A percentile compares a stretch with the other conserved stretches of the same genome.
Evolutionary conservation across 148 eudicot species (phyloP).

Genomic region (Cornus suecica): DNA sequence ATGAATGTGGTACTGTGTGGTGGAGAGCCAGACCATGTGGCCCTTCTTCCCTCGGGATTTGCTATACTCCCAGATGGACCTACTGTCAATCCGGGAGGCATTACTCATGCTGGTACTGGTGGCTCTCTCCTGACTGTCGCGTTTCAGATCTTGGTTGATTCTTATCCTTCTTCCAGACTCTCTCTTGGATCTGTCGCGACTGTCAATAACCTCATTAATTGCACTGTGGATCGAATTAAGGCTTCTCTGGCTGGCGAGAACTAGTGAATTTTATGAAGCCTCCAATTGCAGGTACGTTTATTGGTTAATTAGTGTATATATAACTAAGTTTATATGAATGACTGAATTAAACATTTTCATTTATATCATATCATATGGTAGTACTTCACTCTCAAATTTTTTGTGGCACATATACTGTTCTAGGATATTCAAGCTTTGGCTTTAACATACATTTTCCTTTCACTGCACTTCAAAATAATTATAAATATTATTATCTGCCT

Average conservation of each 20-base stretch:
- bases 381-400: not conserved
- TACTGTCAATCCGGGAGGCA: slow-evolving; percentile 4
- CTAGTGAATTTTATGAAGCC: not conserved
- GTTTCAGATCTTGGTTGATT: slow-evolving; percentile 42
- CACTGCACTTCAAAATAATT: no score
- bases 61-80: slow-evolving; percentile 79
- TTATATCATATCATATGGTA: no score
- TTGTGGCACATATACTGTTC: no score
- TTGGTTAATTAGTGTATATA: no score
- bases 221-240: slow-evolving; percentile 39
- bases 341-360: no score
- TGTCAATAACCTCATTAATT: slow-evolving; percentile 28
- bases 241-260: not conserved
- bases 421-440: no score
- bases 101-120: slow-evolving; percentile 5
- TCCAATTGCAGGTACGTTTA: not conserved
- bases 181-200: slow-evolving; percentile 28
- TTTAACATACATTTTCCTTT: no score
- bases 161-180: slow-evolving; percentile 23
- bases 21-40: slow-evolving; percentile 68
- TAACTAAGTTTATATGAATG: no score
- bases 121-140: slow-evolving; percentile 42
- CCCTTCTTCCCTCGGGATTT: slow-evolving; percentile 84
- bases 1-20: slow-evolving; percentile 58
- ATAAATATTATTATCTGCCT: no score